Evolutionary conservation across 371 early-diverging fungal genomes (phyloP).

Genomic region (Mucor ambiguus): DNA sequence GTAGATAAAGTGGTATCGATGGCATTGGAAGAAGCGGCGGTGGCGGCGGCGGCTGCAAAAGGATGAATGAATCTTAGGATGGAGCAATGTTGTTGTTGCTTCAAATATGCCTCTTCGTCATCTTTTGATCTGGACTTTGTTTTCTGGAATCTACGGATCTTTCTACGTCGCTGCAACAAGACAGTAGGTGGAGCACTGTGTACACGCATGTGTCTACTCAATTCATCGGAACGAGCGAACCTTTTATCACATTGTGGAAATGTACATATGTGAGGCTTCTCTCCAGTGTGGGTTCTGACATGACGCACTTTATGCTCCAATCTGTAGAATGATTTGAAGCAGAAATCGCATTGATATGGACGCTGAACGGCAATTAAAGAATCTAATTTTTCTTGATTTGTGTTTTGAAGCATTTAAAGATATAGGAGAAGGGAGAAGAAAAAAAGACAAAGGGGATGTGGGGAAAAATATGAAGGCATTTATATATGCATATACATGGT

Average conservation of each 20-base stretch:
- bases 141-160: conserved; percentile 15
- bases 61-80: conserved; percentile 42
- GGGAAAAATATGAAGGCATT: conserved; percentile 3
- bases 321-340: conserved; percentile 74
- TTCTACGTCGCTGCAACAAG: conserved; percentile 18
- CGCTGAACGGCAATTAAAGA: conserved; percentile 24
- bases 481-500: conserved; percentile 1
- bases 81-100: conserved; percentile 51
- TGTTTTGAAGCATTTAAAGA: background rate
- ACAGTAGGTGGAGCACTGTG: conserved; percentile 51
- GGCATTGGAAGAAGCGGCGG: background rate
- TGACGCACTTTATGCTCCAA: conserved; percentile 82
- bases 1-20: background rate
- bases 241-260: conserved; percentile 75
- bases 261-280: conserved; percentile 81
- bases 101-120: conserved; percentile 51
- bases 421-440: conserved; percentile 3
- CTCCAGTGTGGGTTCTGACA: conserved; percentile 88
- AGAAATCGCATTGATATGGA: conserved; percentile 73
- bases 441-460: conserved; percentile 5
- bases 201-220: conserved; percentile 75
- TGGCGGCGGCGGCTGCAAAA: conserved; percentile 4
- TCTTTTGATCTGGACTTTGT: conserved; percentile 16
- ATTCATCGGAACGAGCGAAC: conserved; percentile 88
- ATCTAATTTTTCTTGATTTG: background rate